Evolutionary conservation across 805 yeast genomes (phyloP).

Genomic region (Wickerhamiella bombiphila): DNA sequence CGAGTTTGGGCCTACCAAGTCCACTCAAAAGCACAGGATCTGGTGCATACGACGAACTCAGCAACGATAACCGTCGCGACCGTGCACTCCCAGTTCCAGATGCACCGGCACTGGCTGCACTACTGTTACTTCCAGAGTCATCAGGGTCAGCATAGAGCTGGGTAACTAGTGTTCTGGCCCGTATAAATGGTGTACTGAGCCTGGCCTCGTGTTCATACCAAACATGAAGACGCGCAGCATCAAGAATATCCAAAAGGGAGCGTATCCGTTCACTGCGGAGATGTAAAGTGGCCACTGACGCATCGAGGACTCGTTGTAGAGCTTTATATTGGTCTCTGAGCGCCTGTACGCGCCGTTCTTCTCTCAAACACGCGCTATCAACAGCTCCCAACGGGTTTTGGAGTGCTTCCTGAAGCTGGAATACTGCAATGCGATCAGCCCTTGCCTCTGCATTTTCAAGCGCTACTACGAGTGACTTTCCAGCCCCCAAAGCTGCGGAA

Average conservation of each 20-base stretch:
- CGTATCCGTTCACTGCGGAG: slow-evolving; percentile 3
- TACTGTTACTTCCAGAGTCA: slow-evolving; percentile 3
- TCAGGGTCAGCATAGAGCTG: slow-evolving; percentile 6
- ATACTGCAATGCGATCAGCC: slow-evolving; percentile 9
- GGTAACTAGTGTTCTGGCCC: slow-evolving; percentile 8
- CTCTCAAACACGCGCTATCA: neutral
- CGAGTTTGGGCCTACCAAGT: slow-evolving; percentile 21
- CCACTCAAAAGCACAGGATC: slow-evolving; percentile 22
- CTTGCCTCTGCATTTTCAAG: slow-evolving; percentile 10
- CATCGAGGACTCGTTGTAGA: neutral
- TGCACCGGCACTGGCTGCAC: neutral
- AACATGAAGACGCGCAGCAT: slow-evolving; percentile 9
- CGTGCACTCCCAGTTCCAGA: slow-evolving; percentile 3
- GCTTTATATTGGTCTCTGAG: neutral
- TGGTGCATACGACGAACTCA: slow-evolving; percentile 14
- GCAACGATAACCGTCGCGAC: slow-evolving; percentile 19
- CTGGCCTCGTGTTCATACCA: slow-evolving; percentile 20
- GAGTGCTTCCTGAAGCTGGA: slow-evolving; percentile 5
- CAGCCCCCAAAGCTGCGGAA: neutral
- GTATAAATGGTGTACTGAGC: slow-evolving; percentile 4
- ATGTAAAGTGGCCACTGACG: neutral
- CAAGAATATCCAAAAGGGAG: slow-evolving; percentile 9
- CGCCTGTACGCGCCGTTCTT: neutral
- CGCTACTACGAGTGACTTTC: slow-evolving; percentile 4
- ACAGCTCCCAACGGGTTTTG: neutral